Percentiles rank a stretch among this genome's conserved stretches.
Conservation (phyloP, 2,329 filamentous ascomycete genomes). For the Teratosphaeria pseudoeucalypti region DNA sequence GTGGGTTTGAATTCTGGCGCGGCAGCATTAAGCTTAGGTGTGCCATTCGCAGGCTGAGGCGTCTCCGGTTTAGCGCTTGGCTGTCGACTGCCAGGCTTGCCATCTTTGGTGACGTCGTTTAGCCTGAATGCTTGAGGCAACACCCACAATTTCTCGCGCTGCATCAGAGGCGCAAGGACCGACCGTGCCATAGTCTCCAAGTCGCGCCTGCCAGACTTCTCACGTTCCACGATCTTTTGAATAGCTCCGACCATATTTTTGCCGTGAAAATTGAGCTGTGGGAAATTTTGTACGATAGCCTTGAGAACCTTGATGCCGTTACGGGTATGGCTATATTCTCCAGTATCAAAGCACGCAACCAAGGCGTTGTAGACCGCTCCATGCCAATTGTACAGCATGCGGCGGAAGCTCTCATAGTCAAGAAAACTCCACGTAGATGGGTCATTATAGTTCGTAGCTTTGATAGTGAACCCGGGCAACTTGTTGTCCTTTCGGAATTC, state of each 20-base stretch:
- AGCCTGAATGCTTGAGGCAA: conserved; percentile 60
- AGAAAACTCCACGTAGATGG: conserved; percentile 56
- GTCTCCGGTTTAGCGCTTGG: conserved; percentile 28
- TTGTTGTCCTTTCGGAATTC: conserved; percentile 37
- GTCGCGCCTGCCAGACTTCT: conserved; percentile 55
- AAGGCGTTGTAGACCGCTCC: conserved; percentile 68
- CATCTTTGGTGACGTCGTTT: conserved; percentile 18
- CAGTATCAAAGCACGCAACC: conserved; percentile 67
- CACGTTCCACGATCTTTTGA: conserved; percentile 43
- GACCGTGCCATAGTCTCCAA: conserved; percentile 64
- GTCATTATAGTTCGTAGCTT: conserved; percentile 58
- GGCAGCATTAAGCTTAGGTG: conserved; percentile 40
- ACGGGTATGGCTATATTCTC: conserved; percentile 94
- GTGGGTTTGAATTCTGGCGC: conserved; percentile 56
- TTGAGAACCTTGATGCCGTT: conserved; percentile 90
- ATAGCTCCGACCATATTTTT: conserved; percentile 56
- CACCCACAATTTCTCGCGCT: conserved; percentile 57
- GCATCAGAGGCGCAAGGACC: conserved; percentile 59
- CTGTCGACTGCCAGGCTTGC: conserved; percentile 17
- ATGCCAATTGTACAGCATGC: conserved; percentile 84
- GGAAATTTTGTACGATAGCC: conserved; percentile 69
- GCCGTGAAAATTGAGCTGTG: conserved; percentile 82
- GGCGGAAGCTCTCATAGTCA: conserved; percentile 77
- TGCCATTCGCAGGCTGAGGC: conserved; percentile 32
- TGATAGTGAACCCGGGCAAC: conserved; percentile 64